Evolutionary conservation across 495 filamentous ascomycete species (phyloP).

Genomic region (Tuber magnatum): DNA sequence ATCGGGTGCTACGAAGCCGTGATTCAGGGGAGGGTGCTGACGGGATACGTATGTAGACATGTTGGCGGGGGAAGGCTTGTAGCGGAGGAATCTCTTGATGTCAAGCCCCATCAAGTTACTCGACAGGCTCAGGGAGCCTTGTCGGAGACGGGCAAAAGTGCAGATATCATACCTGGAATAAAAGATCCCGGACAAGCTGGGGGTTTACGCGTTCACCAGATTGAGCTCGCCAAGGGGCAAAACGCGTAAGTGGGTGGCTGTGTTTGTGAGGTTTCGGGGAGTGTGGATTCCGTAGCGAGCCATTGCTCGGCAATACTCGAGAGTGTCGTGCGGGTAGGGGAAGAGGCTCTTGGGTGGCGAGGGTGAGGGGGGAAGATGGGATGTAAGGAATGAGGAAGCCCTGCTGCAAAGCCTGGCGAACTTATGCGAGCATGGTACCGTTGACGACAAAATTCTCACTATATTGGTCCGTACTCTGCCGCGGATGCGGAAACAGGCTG

Average conservation of each 20-base stretch:
- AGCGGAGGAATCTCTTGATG: conserved; percentile 4
- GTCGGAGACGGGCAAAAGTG: neutral
- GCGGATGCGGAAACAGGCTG: neutral
- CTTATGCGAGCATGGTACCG: neutral
- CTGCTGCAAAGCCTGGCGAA: neutral
- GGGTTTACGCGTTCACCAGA: neutral
- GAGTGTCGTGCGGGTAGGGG: neutral
- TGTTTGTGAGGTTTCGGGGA: neutral
- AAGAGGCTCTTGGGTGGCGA: neutral
- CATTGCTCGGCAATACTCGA: neutral
- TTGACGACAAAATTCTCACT: neutral
- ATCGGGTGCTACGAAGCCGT: neutral
- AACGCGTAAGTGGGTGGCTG: conserved; percentile 2
- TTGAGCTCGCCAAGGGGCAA: neutral
- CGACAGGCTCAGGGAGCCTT: neutral
- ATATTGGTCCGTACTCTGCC: neutral
- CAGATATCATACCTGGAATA: neutral
- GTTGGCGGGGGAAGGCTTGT: conserved; percentile 66
- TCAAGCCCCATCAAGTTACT: neutral
- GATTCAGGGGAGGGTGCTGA: conserved; percentile 8
- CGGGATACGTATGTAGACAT: conserved; percentile 50
- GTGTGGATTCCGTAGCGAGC: neutral
- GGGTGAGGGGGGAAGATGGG: neutral
- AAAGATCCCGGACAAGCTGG: neutral
- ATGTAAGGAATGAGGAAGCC: neutral